Base-by-base conservation (phyloP, 208 protist species). In the Acanthamoeba culbertsoni region DNA sequence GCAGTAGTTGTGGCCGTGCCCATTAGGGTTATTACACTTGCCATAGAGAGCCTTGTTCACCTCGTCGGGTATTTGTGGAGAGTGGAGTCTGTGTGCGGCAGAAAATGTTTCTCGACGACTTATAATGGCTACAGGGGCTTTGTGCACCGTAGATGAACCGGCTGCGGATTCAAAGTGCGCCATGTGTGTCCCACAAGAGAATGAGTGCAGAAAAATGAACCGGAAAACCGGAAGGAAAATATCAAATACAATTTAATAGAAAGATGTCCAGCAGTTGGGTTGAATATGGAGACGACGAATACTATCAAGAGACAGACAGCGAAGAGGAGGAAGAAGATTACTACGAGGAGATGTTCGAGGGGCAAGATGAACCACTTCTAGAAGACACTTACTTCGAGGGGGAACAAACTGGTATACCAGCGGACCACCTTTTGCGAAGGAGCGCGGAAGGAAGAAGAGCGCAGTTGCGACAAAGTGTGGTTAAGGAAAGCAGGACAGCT, bases 21-120 rank as follows among this genome's bases (percentile, higher is more conserved):
- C 93, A 42, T 95, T 94, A 12, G 94, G 93, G 68, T 96, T 96
- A 86, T 95, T 96, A 75, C 94, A 96, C 48, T 96, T 96, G 46
- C 94, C 94, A 77, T 95, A 96, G 18, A 96, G 59, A 26, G 8
- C 45, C 33, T 14, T 23, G 63, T 96, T 96, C 35, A 94, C 84
- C 42, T 95, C 88, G 46, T 92, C 91, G 23, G 88, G 71, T 31
- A 96, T 86, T 14, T 91, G 31, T 31, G 45, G 45, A 3, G 33
- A 46, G 71, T 95, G 94, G n/a, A 95, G 93, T 16, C 94, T 33
- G 43, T 95, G 94, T 20, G 48, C 10, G 6, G 94, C 94, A 31
- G 53, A 86, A 43, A 95, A 95, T 16, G 48, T 55, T 62, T 95
- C 94, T 26, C 46, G 31, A 23, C 94, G 75, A 12, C 40, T 91